Evolutionary conservation across 2,329 filamentous ascomycete species (phyloP).

Genomic region (Elsinoe necatrix): DNA sequence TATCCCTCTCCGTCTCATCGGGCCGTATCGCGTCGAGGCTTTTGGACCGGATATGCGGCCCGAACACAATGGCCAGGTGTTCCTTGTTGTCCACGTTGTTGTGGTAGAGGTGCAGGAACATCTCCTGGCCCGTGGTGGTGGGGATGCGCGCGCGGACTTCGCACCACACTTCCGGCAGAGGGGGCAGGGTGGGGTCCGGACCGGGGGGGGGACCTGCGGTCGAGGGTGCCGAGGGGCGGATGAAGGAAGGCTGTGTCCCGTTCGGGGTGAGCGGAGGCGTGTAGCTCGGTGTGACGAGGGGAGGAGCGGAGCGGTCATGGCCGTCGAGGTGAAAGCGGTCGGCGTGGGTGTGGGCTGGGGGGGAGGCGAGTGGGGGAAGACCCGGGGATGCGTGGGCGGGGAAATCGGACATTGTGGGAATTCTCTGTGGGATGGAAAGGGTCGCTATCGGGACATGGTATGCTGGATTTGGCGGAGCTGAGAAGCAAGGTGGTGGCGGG

Average conservation of each 20-base stretch:
- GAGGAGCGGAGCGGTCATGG: slow-evolving; percentile 20
- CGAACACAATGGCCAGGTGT: slow-evolving; percentile 94
- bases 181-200: slow-evolving; percentile 44
- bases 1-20: slow-evolving; percentile 77
- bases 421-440: background rate
- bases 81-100: slow-evolving; percentile 94
- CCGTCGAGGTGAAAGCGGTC: slow-evolving; percentile 34
- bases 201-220: slow-evolving; percentile 27
- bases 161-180: slow-evolving; percentile 79
- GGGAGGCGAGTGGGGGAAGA: slow-evolving; percentile 43
- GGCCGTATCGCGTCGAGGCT: slow-evolving; percentile 61
- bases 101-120: slow-evolving; percentile 92
- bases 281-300: slow-evolving; percentile 34
- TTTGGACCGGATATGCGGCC: slow-evolving; percentile 67
- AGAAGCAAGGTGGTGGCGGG: background rate
- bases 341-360: slow-evolving; percentile 38
- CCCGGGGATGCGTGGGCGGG: slow-evolving; percentile 36
- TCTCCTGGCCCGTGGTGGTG: slow-evolving; percentile 82
- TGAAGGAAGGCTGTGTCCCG: slow-evolving; percentile 24
- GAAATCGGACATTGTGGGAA: slow-evolving; percentile 15
- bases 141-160: slow-evolving; percentile 91
- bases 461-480: background rate
- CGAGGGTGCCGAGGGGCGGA: slow-evolving; percentile 23
- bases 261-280: slow-evolving; percentile 39
- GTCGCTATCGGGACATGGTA: slow-evolving; percentile 9